A percentile compares a stretch with the other conserved stretches of the same genome.
phyloP scores from a whole-genome alignment of 73 alveolate species.

The Paramecium sexaurelia region DNA sequence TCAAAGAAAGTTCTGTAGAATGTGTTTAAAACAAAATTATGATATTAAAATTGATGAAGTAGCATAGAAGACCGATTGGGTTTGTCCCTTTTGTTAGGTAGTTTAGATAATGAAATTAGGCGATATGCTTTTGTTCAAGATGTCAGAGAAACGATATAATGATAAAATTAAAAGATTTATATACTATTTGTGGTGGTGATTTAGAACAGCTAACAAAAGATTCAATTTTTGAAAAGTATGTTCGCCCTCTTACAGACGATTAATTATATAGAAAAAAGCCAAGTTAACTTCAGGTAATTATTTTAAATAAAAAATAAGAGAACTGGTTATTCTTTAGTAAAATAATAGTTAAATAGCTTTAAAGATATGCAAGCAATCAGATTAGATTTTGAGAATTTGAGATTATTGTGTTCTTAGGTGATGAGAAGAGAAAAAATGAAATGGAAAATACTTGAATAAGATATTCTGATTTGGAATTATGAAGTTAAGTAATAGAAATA shows the following conservation, averaged over 20 bases:
- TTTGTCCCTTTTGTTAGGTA: constrained; percentile 59
- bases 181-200: constrained; percentile 54
- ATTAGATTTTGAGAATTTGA: constrained; percentile 16
- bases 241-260: background rate
- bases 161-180: constrained; percentile 30
- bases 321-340: constrained; percentile 27
- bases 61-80: constrained; percentile 34
- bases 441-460: background rate
- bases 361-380: constrained; percentile 34
- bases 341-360: background rate
- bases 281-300: background rate
- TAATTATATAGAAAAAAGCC: constrained; percentile 4
- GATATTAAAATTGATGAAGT: background rate
- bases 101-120: background rate
- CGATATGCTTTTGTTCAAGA: constrained; percentile 56
- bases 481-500: background rate
- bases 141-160: constrained; percentile 37
- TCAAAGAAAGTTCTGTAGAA: constrained; percentile 41
- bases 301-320: background rate
- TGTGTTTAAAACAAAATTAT: constrained; percentile 35
- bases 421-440: constrained; percentile 48
- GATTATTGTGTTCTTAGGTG: constrained; percentile 30
- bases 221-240: constrained; percentile 50
- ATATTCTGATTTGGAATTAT: background rate
- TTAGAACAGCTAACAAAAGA: background rate